Percentiles rank a stretch among this genome's conserved stretches.
phyloP scores from a whole-genome alignment of 2,329 filamentous ascomycete genomes.

The Aspergillus eucalypticola region DNA sequence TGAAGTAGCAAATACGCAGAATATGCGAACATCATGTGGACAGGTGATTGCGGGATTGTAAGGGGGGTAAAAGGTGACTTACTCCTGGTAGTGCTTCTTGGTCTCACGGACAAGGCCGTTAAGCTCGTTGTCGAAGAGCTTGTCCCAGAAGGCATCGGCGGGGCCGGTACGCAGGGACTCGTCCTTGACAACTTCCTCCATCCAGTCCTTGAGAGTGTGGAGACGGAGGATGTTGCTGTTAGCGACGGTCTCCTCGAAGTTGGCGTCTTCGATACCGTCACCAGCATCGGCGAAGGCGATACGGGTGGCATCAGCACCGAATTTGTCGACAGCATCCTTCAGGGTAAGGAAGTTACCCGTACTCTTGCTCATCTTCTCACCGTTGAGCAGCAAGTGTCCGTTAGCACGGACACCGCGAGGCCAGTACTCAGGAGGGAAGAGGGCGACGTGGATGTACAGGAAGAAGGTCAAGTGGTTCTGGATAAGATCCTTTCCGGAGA shows the following conservation, averaged over 20 bases:
- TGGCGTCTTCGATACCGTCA: constrained; percentile 91
- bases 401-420: constrained; percentile 83
- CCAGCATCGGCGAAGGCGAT: constrained; percentile 93
- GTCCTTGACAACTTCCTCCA: constrained; percentile 77
- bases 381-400: constrained; percentile 90
- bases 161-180: constrained; percentile 74
- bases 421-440: constrained; percentile 89
- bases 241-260: constrained; percentile 94
- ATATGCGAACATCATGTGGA: not conserved
- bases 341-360: constrained; percentile 97
- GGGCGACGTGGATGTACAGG: constrained; percentile 87
- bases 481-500: constrained; percentile 89
- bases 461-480: constrained; percentile 95
- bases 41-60: not conserved
- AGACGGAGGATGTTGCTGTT: constrained; percentile 88
- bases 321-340: constrained; percentile 82
- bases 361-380: constrained; percentile 98
- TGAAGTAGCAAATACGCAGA: constrained; percentile 99
- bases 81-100: constrained; percentile 72
- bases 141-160: constrained; percentile 77
- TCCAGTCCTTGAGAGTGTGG: constrained; percentile 84
- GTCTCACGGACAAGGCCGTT: constrained; percentile 79
- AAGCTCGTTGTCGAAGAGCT: constrained; percentile 90
- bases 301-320: constrained; percentile 87
- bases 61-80: constrained; percentile 28